Evolutionary conservation across 768 basidiomycete genomes (phyloP).

Genomic region (Boletus sensibilis): DNA sequence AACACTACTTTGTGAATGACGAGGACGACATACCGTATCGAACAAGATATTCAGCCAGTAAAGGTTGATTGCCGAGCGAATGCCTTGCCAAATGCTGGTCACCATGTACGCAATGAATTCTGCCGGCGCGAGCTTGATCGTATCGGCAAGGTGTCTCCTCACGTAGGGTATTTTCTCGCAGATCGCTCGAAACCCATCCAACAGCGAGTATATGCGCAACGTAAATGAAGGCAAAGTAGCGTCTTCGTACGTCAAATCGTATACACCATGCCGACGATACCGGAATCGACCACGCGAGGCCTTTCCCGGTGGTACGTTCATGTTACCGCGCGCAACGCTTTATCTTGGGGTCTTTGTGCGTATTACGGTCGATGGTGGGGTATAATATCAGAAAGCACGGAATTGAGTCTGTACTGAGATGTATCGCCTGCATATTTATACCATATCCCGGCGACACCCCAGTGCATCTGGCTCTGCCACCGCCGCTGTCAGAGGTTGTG

Average conservation of each 20-base stretch:
- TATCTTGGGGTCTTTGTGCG: not conserved
- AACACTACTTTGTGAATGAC: not conserved
- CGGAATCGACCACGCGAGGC: constrained; percentile 6
- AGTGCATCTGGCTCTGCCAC: not conserved
- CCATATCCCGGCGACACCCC: not conserved
- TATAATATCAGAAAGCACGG: not conserved
- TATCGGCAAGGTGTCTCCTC: constrained; percentile 14
- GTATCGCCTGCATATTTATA: constrained; percentile 19
- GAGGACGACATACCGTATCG: constrained; percentile 17
- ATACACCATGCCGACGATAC: constrained; percentile 22
- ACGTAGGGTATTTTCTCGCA: constrained; percentile 1
- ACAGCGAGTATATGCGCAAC: not conserved
- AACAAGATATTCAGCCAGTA: constrained; percentile 35
- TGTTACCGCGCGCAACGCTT: not conserved
- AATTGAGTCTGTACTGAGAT: not conserved
- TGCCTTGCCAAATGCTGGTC: constrained; percentile 31
- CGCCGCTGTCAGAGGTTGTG: not conserved
- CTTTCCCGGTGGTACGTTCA: not conserved
- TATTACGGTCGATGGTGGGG: not conserved
- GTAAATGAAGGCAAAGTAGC: not conserved
- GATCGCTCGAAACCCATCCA: not conserved
- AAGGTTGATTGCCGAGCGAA: constrained; percentile 36
- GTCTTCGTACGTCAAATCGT: constrained; percentile 24
- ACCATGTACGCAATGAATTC: constrained; percentile 25
- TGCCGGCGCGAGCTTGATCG: constrained; percentile 21